Evolutionary conservation across 1,284 basidiomycete genomes (phyloP).

Genomic region (Apiotrichum mycotoxinovorans): DNA sequence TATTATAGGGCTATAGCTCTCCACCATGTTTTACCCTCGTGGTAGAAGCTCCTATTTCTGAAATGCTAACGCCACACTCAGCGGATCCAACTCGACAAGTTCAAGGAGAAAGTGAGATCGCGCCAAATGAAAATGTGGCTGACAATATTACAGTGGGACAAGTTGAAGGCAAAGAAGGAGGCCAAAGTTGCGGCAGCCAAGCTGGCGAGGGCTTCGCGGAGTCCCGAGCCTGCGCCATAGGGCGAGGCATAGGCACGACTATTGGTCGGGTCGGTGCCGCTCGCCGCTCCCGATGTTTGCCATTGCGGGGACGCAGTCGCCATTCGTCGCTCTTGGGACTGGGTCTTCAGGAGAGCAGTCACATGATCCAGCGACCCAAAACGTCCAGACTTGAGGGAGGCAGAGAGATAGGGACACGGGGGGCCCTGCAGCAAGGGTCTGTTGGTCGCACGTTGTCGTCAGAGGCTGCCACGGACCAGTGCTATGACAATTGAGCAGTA

Average conservation of each 20-base stretch:
- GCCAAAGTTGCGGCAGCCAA: conserved; percentile 55
- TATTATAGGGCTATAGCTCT: too few species aligned
- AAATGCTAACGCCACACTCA: conserved; percentile 38
- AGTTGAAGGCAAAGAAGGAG: conserved; percentile 81
- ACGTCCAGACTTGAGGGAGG: not conserved
- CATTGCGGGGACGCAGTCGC: too few species aligned
- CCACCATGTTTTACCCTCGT: not conserved
- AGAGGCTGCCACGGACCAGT: too few species aligned
- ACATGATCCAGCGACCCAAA: not conserved
- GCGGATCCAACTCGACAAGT: conserved; percentile 77
- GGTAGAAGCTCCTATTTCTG: not conserved
- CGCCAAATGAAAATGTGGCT: not conserved
- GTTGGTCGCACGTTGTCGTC: too few species aligned
- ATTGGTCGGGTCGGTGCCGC: not conserved
- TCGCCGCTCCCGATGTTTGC: not conserved
- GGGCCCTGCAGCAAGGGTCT: too few species aligned
- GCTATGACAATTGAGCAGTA: too few species aligned
- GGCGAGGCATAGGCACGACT: not conserved
- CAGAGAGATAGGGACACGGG: not conserved
- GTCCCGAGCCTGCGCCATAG: not conserved
- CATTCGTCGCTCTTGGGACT: not conserved
- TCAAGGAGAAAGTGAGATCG: conserved; percentile 56
- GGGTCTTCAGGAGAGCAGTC: not conserved
- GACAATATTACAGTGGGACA: conserved; percentile 66
- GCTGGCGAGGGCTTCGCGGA: not conserved